A percentile compares a stretch with the other conserved stretches of the same genome.
Evolutionary conservation across 495 filamentous ascomycete genomes (phyloP).

Genomic region (Xylaria telfairii): DNA sequence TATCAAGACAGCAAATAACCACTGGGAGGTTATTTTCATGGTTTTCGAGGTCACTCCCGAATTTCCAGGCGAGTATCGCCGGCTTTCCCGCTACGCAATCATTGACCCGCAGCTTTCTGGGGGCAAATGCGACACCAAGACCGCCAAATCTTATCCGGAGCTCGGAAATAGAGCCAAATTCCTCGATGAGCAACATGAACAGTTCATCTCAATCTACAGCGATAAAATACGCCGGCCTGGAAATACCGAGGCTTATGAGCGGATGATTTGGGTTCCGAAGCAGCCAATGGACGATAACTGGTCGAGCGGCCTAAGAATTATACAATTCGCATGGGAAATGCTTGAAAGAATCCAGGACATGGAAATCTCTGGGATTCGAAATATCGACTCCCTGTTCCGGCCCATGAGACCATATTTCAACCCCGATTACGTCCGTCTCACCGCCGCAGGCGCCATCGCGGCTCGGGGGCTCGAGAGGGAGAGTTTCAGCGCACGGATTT

Average conservation of each 20-base stretch:
- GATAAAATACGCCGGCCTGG: no score
- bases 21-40: constrained; percentile 8
- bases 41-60: background rate
- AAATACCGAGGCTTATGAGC: background rate
- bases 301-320: background rate
- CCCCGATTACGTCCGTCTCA: background rate
- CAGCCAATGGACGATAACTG: background rate
- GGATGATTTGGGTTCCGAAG: background rate
- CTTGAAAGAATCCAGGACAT: background rate
- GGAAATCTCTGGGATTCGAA: background rate
- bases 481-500: background rate
- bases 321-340: background rate
- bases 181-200: no score
- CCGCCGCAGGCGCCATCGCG: background rate
- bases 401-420: constrained; percentile 8
- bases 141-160: background rate
- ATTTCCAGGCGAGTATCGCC: background rate
- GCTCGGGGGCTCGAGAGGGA: background rate
- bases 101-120: background rate
- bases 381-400: background rate
- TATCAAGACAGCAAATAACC: background rate
- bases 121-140: background rate
- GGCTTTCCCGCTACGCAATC: background rate
- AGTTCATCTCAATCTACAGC: background rate
- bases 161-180: no score